Base-by-base conservation (phyloP, 306 rosid species). In the Calophaca sinica region DNA sequence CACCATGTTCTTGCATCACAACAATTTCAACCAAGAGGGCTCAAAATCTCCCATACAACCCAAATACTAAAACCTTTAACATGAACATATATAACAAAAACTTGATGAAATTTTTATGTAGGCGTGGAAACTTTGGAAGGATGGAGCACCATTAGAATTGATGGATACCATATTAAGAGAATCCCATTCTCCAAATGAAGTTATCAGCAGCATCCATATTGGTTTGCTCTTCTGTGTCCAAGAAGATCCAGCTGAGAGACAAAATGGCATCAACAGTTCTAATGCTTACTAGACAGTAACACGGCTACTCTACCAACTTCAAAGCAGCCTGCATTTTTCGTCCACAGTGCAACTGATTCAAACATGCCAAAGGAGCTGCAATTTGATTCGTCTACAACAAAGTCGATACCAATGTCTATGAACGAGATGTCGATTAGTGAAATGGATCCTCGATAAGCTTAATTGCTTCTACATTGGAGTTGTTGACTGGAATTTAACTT, bases 1-100 rank as follows among this genome's bases (percentile, higher is more conserved):
- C 64, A 90, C 91, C 99, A 92, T 96, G 79, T 92, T 96, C 99
- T 98, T 96, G 77, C 73, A 73, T 72, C 61, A 74, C 15, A 79
- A 42, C 49, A 68, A 62, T 72, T 57, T 80, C 63, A 41, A 54
- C 53, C 49, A 44, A 8, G 45, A 63, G 62, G 61, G 62, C 2
- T 69, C 71, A 74, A 10, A 28, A 9, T 51, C 62, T 5, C n/a
- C 45, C 35, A 36, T 58, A 14, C n/a, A 57, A 41, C 8, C 7
- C 36, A 70, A 32, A 41, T 69, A 6, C 46, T 7, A 77, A n/a
- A 2, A 74, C 32, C 69, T 36, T 67, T 46, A 48, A 45, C 59
- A 48, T 28, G 35, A 44, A 48, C n/a, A n/a, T n/a, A n/a, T n/a
- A 4, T 46, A 50, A 41, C 26, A 65, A 36, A 60, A 4, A 46